phyloP scores from a whole-genome alignment of 2,329 filamentous ascomycete species.

The Trichophyton schoenleinii region DNA sequence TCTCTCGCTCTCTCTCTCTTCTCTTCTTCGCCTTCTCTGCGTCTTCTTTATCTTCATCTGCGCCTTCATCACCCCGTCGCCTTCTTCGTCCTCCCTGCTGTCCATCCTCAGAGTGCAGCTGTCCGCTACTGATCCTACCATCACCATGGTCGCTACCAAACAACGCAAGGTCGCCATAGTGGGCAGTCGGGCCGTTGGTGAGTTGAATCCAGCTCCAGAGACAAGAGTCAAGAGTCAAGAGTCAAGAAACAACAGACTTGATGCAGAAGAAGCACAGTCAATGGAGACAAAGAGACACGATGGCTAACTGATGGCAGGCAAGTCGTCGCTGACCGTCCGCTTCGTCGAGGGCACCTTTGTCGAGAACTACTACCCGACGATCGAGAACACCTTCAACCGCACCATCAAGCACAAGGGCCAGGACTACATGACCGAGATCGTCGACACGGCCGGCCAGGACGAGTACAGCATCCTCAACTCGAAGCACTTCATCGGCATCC shows the following conservation, averaged over 20 bases:
- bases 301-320: constrained; percentile 47
- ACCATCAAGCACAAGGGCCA: constrained; percentile 85
- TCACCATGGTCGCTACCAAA: constrained; percentile 58
- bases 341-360: constrained; percentile 98
- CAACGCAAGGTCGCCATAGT: constrained; percentile 94
- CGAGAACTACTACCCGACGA: constrained; percentile 97
- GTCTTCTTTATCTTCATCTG: not conserved
- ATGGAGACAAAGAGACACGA: not conserved
- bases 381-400: constrained; percentile 97
- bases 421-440: constrained; percentile 91
- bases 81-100: not conserved
- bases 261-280: not conserved
- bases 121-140: not conserved
- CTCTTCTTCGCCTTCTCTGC: not conserved
- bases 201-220: constrained; percentile 22
- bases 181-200: constrained; percentile 83
- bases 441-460: constrained; percentile 96
- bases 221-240: not conserved
- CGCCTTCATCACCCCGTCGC: not conserved
- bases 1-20: too few relatives aligned
- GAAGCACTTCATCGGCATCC: constrained; percentile 97
- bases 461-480: constrained; percentile 98
- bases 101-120: not conserved
- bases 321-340: constrained; percentile 91
- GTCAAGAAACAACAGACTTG: not conserved